Evolutionary conservation across 73 alveolate genomes (phyloP).

Genomic region (Paramecium biaurelia): DNA sequence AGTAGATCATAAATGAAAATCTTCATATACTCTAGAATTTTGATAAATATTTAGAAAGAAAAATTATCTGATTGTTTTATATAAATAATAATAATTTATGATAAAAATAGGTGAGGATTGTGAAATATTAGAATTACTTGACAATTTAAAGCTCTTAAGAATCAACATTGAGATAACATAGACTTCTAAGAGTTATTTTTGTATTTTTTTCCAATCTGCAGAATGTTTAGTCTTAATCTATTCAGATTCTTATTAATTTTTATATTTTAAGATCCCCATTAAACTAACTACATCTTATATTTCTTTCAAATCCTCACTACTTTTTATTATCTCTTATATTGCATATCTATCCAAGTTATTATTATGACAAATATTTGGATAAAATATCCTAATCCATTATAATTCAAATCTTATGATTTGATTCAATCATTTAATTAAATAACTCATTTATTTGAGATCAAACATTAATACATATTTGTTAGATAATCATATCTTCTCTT

Average conservation of each 20-base stretch:
- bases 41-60: conserved; percentile 19
- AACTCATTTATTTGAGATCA: too few relatives aligned
- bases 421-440: too few relatives aligned
- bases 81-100: background rate
- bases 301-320: too few relatives aligned
- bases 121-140: background rate
- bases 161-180: background rate
- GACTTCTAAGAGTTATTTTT: background rate
- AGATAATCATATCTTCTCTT: too few relatives aligned
- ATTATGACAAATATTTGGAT: too few relatives aligned
- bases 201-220: background rate
- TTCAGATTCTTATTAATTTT: background rate
- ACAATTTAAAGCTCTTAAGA: too few relatives aligned
- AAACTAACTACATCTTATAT: background rate
- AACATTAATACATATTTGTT: too few relatives aligned
- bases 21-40: background rate
- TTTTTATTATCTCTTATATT: too few relatives aligned
- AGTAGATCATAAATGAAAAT: background rate
- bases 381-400: too few relatives aligned
- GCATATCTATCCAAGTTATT: too few relatives aligned
- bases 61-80: background rate
- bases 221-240: background rate
- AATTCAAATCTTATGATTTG: too few relatives aligned
- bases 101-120: background rate
- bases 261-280: background rate